These are phyloP conservation scores for Fusarium sp. DNA, from an alignment of 2,329 filamentous ascomycete genomes.

Conservation along the genomic window DNA sequence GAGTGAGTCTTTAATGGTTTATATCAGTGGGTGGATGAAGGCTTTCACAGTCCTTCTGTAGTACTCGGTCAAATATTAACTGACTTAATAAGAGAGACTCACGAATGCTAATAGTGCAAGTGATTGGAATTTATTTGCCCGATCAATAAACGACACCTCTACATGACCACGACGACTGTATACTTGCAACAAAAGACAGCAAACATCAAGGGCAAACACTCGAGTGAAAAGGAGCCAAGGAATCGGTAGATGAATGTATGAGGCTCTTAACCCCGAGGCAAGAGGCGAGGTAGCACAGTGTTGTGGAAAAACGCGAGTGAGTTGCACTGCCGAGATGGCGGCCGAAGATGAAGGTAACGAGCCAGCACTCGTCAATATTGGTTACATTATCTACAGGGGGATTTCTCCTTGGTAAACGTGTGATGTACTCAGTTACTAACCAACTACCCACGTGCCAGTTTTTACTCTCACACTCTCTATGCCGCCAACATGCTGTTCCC, in stretches of 20 bases:
- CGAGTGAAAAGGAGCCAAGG: constrained; percentile 9
- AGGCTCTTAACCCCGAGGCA: constrained; percentile 15
- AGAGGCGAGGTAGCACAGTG: neutral
- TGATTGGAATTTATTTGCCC: constrained; percentile 17
- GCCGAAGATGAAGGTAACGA: constrained; percentile 10
- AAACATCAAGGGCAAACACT: constrained; percentile 4
- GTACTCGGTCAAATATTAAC: neutral
- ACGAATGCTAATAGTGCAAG: neutral
- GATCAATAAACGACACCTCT: constrained; percentile 1
- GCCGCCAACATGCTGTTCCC: constrained; percentile 42
- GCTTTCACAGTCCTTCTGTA: constrained; percentile 11
- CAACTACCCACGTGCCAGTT: neutral
- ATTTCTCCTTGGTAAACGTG: neutral
- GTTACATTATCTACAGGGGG: neutral
- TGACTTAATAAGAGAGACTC: neutral
- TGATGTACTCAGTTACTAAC: neutral
- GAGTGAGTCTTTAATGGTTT: constrained; percentile 8
- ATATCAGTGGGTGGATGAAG: neutral
- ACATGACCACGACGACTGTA: constrained; percentile 1
- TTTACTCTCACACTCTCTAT: constrained; percentile 1
- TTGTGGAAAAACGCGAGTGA: neutral
- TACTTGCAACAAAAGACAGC: constrained; percentile 4
- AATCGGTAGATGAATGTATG: constrained; percentile 21
- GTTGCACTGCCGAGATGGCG: constrained; percentile 20
- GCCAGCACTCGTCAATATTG: neutral